Evolutionary conservation across 2,329 filamentous ascomycete species (phyloP).

Genomic region (Lojkania enalia): DNA sequence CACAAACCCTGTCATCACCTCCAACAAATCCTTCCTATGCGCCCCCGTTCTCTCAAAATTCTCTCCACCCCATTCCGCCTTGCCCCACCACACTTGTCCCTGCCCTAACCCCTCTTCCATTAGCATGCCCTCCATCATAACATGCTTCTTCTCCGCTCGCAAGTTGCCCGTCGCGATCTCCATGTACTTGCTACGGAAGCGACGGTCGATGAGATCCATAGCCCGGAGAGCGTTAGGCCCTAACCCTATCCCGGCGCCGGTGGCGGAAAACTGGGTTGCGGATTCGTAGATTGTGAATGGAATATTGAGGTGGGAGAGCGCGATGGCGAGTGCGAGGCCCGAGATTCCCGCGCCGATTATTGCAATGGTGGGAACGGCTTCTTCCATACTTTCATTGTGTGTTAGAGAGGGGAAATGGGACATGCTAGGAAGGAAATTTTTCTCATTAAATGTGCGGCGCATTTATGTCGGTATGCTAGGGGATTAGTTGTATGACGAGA

Average conservation of each 20-base stretch:
- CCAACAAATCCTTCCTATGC: conserved; percentile 48
- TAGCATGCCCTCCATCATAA: conserved; percentile 49
- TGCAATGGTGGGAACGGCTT: conserved; percentile 12
- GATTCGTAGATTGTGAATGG: conserved; percentile 34
- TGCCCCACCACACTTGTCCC: conserved; percentile 41
- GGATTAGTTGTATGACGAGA: too few species aligned
- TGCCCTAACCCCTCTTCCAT: conserved; percentile 48
- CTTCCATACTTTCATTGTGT: too few species aligned
- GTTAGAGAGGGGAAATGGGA: too few species aligned
- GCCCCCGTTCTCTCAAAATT: conserved; percentile 48
- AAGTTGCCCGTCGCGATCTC: conserved; percentile 46
- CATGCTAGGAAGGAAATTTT: too few species aligned
- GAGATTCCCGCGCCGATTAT: conserved; percentile 34
- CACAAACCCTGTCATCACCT: conserved; percentile 54
- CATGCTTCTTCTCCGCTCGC: conserved; percentile 42
- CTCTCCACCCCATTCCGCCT: conserved; percentile 41
- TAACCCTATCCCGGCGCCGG: conserved; percentile 38
- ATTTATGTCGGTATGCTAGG: too few species aligned
- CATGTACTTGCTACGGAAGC: conserved; percentile 45
- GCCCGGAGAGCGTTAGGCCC: conserved; percentile 49
- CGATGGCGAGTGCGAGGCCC: conserved; percentile 32
- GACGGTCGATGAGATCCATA: conserved; percentile 48
- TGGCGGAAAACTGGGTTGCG: conserved; percentile 24
- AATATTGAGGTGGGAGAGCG: conserved; percentile 24
- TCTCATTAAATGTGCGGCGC: too few species aligned